A percentile compares a stretch with the other conserved stretches of the same genome.
Conservation (phyloP, 164 flowering plant species). For the Piper longum region DNA sequence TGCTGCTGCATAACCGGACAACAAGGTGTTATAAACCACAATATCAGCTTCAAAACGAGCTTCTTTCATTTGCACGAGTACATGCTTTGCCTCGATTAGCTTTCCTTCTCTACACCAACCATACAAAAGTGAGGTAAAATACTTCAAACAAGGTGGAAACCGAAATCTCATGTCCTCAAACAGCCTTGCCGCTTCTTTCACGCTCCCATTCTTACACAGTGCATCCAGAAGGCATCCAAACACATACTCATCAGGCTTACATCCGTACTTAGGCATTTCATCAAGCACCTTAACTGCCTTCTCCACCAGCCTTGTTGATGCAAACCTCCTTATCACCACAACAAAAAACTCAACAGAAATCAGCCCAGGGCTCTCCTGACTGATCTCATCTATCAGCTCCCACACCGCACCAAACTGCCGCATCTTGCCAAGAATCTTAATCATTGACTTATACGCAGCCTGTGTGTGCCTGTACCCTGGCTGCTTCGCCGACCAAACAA, state of each 20-base stretch:
- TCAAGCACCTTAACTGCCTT: conserved; percentile 79
- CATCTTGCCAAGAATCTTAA: conserved; percentile 66
- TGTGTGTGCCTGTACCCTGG: conserved; percentile 59
- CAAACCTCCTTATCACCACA: conserved; percentile 77
- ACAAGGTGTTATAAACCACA: conserved; percentile 66
- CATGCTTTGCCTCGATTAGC: conserved; percentile 70
- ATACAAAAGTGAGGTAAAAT: conserved; percentile 68
- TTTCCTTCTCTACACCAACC: conserved; percentile 91
- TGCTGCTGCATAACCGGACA: conserved; percentile 53
- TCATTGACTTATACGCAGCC: conserved; percentile 69
- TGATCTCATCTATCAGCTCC: conserved; percentile 87
- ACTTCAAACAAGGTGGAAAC: conserved; percentile 52
- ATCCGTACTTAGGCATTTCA: conserved; percentile 87
- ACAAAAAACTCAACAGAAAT: conserved; percentile 57
- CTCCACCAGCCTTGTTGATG: conserved; percentile 64
- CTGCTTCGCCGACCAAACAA: conserved; percentile 72
- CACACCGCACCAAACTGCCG: conserved; percentile 83
- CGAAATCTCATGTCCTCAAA: conserved; percentile 69
- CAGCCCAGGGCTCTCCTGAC: conserved; percentile 42
- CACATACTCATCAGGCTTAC: conserved; percentile 69
- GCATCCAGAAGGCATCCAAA: conserved; percentile 92
- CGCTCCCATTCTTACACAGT: conserved; percentile 74
- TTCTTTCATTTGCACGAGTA: conserved; percentile 62
- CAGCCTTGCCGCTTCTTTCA: conserved; percentile 69
- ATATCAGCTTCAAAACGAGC: conserved; percentile 73